Base-by-base conservation (phyloP, 225 moss, liverwort and hornwort genomes). In the Lunularia cruciata region DNA sequence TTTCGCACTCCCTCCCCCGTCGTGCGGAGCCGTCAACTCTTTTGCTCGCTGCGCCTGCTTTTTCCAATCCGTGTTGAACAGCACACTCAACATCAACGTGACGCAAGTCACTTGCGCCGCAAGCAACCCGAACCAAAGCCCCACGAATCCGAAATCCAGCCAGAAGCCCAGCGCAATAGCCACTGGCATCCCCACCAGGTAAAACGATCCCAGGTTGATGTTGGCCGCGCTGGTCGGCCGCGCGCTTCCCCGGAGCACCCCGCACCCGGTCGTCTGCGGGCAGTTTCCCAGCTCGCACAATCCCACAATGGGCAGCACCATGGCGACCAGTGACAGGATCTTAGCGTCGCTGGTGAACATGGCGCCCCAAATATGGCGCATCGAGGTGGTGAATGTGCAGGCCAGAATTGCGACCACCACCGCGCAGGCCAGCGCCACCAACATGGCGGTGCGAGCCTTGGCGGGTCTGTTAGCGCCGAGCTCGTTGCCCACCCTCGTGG, bases 221-320 rank as follows among this genome's bases (percentile, higher is more conserved):
- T 87, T 76, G 19, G 95, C 95, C 55, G 84, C 87, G 22, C 83
- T 49, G 65, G 85, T 87, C 0, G 95, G 95, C 57, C 89, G 83
- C 0, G 95, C 95, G 60, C 95, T 87, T 31, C 95, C 95, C 32
- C 95, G 73, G 19, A 96, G 8, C 8, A 96, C 87, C 5, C 95
- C 95, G 33, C 90, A 90, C 8, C 95, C 95, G 13, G 92, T 89
- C 10, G 92, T 92, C 25, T 96, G 95, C 1, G 95, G 95, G 35
- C 95, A 96, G 73, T 96, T 96, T 18, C 95, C 95, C 8, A 96
- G 86, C 78, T 96, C 95, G 73, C 95, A 96, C 47, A 96, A 81
- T 0, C 95, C 95, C 40, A 96, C 79, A 22, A 96, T 73, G 19
- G 95, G 95, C 16, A 96, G 54, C 19, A 83, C 90, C 39, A 86